Conservation (phyloP, 148 eudicot species). For the Silene uniflora region DNA sequence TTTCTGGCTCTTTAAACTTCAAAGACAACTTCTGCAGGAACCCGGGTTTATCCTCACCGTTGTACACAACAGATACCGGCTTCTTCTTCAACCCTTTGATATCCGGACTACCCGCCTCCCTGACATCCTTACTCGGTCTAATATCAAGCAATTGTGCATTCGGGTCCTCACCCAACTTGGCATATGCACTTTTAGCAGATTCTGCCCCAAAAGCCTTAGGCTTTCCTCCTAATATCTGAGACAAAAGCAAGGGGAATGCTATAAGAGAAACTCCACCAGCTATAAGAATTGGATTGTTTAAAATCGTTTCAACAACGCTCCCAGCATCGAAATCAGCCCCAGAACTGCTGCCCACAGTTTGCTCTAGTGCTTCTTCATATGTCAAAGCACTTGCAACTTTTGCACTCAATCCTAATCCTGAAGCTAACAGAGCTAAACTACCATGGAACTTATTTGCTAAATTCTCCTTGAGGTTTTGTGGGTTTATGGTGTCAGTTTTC, state of each 20-base stretch:
- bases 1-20: constrained; percentile 86
- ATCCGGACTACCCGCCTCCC: constrained; percentile 72
- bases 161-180: constrained; percentile 67
- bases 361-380: constrained; percentile 80
- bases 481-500: constrained; percentile 26
- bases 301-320: constrained; percentile 49
- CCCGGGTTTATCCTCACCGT: constrained; percentile 70
- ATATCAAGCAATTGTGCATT: constrained; percentile 82
- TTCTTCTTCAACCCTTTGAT: constrained; percentile 69
- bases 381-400: constrained; percentile 64
- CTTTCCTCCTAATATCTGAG: constrained; percentile 59
- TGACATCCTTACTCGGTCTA: constrained; percentile 50
- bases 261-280: constrained; percentile 66
- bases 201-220: constrained; percentile 74
- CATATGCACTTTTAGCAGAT: constrained; percentile 69
- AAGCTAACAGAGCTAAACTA: constrained; percentile 55
- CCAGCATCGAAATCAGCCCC: constrained; percentile 53
- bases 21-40: constrained; percentile 83
- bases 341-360: constrained; percentile 39
- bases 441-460: constrained; percentile 38
- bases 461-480: constrained; percentile 26
- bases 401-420: constrained; percentile 48
- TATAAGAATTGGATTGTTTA: constrained; percentile 53
- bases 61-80: constrained; percentile 56
- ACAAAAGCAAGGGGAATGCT: constrained; percentile 63